phyloP scores from a whole-genome alignment of 2,329 filamentous ascomycete genomes.

The Ceratocystis colombiana region DNA sequence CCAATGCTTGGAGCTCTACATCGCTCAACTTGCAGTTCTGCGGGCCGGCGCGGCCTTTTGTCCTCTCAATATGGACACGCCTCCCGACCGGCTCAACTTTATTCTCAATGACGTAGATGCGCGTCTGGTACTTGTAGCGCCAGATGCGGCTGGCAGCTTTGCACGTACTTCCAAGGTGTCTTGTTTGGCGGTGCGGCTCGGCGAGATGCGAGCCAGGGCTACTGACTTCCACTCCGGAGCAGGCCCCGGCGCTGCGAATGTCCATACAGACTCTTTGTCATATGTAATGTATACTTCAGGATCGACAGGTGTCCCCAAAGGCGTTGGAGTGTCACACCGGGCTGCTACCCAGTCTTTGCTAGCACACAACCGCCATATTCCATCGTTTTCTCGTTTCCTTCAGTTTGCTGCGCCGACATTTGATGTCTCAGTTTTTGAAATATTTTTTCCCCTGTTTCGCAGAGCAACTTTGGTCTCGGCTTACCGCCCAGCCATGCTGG shows the following conservation, averaged over 20 bases:
- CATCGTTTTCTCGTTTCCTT: constrained; percentile 65
- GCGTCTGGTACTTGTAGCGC: constrained; percentile 54
- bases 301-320: constrained; percentile 81
- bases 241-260: neutral
- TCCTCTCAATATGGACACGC: constrained; percentile 68
- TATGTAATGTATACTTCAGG: constrained; percentile 94
- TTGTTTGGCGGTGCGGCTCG: constrained; percentile 27
- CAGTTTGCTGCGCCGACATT: constrained; percentile 91
- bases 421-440: constrained; percentile 89
- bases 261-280: constrained; percentile 44
- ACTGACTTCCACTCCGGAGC: neutral
- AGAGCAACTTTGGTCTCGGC: constrained; percentile 64
- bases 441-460: constrained; percentile 75
- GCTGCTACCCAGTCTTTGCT: constrained; percentile 74
- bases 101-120: constrained; percentile 70
- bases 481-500: constrained; percentile 57
- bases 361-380: constrained; percentile 70
- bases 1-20: constrained; percentile 67
- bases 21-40: constrained; percentile 64
- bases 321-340: constrained; percentile 68
- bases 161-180: neutral
- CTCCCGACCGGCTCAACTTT: constrained; percentile 65
- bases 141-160: constrained; percentile 34
- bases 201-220: constrained; percentile 30
- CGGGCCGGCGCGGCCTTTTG: constrained; percentile 80